Evolutionary conservation across 768 basidiomycete species (phyloP).

Genomic region (Rubroboletus satanas): DNA sequence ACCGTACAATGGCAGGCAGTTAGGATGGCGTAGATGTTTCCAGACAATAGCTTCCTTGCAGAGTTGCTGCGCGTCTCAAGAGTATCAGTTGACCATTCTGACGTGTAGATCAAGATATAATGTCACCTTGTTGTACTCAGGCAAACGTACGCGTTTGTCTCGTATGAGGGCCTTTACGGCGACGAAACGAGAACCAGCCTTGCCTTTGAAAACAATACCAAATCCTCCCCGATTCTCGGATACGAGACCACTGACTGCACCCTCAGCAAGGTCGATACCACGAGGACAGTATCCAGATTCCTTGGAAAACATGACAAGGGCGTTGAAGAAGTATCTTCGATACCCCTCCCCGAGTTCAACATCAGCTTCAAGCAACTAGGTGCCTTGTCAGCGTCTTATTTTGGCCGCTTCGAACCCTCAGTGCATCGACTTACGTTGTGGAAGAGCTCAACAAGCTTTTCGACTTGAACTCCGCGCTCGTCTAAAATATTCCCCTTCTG

Average conservation of each 20-base stretch:
- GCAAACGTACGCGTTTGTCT: not conserved
- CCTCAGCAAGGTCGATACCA: slow-evolving; percentile 7
- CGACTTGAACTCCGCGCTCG: not conserved
- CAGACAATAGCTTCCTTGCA: slow-evolving; percentile 34
- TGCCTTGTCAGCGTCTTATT: not conserved
- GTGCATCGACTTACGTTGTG: slow-evolving; percentile 17
- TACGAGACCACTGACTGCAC: slow-evolving; percentile 6
- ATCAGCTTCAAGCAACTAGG: slow-evolving; percentile 22
- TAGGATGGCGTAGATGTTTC: slow-evolving; percentile 32
- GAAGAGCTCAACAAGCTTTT: slow-evolving; percentile 23
- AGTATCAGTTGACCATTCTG: not conserved
- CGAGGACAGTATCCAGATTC: slow-evolving; percentile 18
- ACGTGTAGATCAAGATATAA: not conserved
- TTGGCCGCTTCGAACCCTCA: not conserved
- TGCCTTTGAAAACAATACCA: slow-evolving; percentile 21
- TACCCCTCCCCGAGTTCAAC: slow-evolving; percentile 16
- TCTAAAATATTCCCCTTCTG: slow-evolving; percentile 3
- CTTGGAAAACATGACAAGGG: slow-evolving; percentile 20
- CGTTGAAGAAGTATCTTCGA: slow-evolving; percentile 14
- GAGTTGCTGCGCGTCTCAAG: slow-evolving; percentile 14
- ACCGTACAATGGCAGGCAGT: slow-evolving; percentile 36
- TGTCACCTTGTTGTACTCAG: slow-evolving; percentile 18
- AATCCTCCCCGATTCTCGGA: slow-evolving; percentile 16
- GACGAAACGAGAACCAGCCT: slow-evolving; percentile 19
- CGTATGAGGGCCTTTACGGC: slow-evolving; percentile 24